phyloP scores from a whole-genome alignment of 1,284 basidiomycete species.

The Ganoderma leucocontextum region DNA sequence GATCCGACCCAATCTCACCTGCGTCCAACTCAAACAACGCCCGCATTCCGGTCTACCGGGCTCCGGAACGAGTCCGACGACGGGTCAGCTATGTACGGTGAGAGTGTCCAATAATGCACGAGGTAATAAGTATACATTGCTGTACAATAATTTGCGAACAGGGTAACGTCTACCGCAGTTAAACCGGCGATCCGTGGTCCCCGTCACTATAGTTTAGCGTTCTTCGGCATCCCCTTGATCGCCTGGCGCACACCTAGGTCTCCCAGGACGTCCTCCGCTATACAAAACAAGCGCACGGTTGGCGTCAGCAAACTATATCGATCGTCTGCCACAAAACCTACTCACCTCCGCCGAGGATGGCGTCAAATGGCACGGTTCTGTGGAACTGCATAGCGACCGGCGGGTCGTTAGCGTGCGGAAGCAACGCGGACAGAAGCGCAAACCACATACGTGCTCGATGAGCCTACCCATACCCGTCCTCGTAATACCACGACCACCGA shows the following conservation, averaged over 20 bases:
- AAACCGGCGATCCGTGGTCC: neutral
- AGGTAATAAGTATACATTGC: conserved; percentile 16
- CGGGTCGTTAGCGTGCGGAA: conserved; percentile 22
- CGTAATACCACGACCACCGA: conserved; percentile 62
- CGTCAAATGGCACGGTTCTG: conserved; percentile 71
- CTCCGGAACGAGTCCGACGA: neutral
- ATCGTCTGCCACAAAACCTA: neutral
- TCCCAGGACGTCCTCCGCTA: conserved; percentile 73
- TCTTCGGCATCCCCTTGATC: conserved; percentile 68
- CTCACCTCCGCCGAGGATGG: conserved; percentile 72
- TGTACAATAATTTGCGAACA: conserved; percentile 13
- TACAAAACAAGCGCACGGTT: conserved; percentile 13
- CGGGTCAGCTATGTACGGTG: too few relatives aligned
- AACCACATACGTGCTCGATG: conserved; percentile 63
- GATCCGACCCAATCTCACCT: conserved; percentile 18
- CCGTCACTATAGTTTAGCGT: conserved; percentile 54
- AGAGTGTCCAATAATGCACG: conserved; percentile 1
- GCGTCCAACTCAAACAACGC: conserved; percentile 1
- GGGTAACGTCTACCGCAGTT: neutral
- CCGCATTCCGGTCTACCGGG: neutral
- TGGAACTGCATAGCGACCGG: conserved; percentile 56
- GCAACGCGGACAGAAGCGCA: conserved; percentile 10
- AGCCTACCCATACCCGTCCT: conserved; percentile 62
- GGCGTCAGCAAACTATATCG: conserved; percentile 15
- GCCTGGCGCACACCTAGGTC: conserved; percentile 79